Conservation (phyloP, 169 alveolate species). For the Plasmodium gonderi region DNA sequence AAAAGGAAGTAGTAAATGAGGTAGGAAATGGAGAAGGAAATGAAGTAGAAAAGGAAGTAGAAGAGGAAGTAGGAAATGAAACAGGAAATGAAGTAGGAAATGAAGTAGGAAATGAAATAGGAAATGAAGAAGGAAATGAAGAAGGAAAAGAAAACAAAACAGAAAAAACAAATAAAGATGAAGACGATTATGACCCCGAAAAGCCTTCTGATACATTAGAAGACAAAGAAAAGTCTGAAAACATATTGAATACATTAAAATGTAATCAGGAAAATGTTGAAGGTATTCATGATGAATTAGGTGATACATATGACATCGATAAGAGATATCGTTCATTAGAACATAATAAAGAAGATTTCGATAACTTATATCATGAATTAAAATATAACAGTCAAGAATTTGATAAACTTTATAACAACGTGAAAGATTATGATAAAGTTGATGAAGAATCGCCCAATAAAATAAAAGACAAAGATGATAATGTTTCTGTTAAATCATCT, state of each 20-base stretch:
- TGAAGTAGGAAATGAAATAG: too few species aligned
- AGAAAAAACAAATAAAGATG: neutral
- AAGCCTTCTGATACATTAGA: neutral
- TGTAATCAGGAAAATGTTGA: neutral
- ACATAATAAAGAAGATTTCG: neutral
- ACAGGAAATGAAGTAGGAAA: too few species aligned
- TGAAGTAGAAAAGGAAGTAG: too few species aligned
- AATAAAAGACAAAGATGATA: neutral
- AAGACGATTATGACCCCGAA: neutral
- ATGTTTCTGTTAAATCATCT: neutral
- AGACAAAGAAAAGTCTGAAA: neutral
- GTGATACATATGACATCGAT: neutral
- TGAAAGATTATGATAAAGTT: neutral
- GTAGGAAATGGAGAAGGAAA: too few species aligned
- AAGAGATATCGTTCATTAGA: neutral
- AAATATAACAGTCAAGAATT: neutral
- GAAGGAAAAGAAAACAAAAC: too few species aligned
- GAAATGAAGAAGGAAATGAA: too few species aligned
- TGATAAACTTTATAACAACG: neutral
- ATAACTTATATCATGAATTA: neutral
- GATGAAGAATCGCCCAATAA: neutral
- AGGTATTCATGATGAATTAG: neutral
- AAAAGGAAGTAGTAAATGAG: too few species aligned
- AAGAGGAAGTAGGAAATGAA: too few species aligned
- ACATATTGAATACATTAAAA: neutral